Evolutionary conservation across 140 eudicot genomes (phyloP).

Genomic region (Oenanthe javanica): DNA sequence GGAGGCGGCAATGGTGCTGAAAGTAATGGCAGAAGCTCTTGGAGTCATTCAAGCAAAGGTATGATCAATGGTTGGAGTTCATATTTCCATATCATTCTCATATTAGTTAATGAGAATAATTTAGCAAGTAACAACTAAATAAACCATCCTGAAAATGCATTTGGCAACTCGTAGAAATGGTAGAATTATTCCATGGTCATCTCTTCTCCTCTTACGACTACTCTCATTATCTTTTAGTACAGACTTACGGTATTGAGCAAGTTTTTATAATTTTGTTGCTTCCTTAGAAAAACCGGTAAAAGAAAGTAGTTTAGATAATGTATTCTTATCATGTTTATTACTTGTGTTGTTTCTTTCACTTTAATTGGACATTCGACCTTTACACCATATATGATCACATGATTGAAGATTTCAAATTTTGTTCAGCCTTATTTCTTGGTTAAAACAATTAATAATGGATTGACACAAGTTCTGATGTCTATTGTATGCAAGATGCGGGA

Average conservation of each 20-base stretch:
- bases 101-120: neutral
- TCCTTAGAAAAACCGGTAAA: neutral
- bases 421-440: neutral
- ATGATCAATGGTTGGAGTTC: neutral
- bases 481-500: slow-evolving; percentile 13
- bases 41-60: slow-evolving; percentile 4
- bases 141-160: neutral
- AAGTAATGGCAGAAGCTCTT: neutral
- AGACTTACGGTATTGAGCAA: neutral
- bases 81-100: neutral
- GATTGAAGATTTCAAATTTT: neutral
- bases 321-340: neutral
- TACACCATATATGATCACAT: neutral
- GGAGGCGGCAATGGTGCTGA: slow-evolving; percentile 21
- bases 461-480: neutral
- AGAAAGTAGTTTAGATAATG: neutral
- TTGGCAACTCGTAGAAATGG: too few relatives aligned
- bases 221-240: neutral
- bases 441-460: neutral
- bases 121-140: neutral
- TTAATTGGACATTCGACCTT: neutral
- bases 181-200: too few relatives aligned
- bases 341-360: neutral
- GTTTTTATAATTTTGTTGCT: neutral
- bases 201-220: too few relatives aligned